Evolutionary conservation across 225 moss, liverwort and hornwort species (phyloP).

Genomic region (Pleurozium schreberi): DNA sequence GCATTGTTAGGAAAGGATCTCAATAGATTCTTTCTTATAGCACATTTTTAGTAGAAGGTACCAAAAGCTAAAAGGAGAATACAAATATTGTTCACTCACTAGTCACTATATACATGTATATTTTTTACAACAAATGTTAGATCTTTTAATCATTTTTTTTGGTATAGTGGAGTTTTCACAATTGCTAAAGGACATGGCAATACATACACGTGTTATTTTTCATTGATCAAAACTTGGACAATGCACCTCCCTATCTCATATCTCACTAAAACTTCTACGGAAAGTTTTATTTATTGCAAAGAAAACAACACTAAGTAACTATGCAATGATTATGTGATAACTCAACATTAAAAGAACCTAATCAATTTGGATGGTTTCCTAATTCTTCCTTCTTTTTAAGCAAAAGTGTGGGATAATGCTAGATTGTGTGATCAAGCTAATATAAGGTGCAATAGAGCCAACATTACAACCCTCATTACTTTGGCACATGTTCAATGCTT

Average conservation of each 20-base stretch:
- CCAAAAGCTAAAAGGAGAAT: background rate
- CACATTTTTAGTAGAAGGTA: background rate
- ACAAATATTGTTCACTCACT: background rate
- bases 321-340: background rate
- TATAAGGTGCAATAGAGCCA: rapidly evolving
- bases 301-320: background rate
- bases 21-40: too few relatives aligned
- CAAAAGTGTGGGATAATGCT: background rate
- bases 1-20: background rate
- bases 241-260: background rate
- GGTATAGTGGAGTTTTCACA: background rate
- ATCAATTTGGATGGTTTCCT: background rate
- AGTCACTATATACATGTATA: background rate
- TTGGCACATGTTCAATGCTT: background rate
- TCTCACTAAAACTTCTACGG: background rate
- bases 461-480: background rate
- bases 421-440: background rate
- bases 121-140: background rate
- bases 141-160: background rate
- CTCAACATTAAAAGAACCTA: background rate
- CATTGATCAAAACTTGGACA: background rate
- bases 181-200: background rate
- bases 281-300: background rate
- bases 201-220: background rate
- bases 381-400: background rate